Evolutionary conservation across 2,329 filamentous ascomycete genomes (phyloP).

Genomic region (Pyrenochaeta sp.): DNA sequence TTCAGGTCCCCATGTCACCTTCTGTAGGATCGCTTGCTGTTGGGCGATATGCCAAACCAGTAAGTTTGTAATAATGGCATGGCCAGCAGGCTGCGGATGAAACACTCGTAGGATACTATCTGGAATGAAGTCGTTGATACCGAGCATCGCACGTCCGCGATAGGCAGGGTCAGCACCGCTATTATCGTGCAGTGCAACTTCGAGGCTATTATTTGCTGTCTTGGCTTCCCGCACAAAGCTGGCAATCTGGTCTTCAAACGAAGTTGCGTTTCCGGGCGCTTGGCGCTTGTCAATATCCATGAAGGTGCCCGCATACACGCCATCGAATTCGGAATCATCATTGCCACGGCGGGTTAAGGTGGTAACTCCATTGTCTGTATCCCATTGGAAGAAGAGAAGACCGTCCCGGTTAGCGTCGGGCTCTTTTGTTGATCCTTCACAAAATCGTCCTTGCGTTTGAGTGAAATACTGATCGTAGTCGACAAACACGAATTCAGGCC

Average conservation of each 20-base stretch:
- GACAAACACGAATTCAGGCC: constrained; percentile 1
- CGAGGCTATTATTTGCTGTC: constrained; percentile 3
- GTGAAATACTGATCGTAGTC: neutral
- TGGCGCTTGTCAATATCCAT: neutral
- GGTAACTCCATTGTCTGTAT: constrained; percentile 1
- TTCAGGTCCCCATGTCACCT: too few relatives aligned
- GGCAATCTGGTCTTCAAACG: too few relatives aligned
- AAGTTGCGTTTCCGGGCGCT: too few relatives aligned
- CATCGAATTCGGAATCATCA: neutral
- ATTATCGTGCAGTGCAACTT: constrained; percentile 3
- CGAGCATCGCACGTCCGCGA: constrained; percentile 1
- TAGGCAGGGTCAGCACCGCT: constrained; percentile 1
- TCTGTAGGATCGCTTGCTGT: too few relatives aligned
- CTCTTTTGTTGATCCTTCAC: constrained; percentile 1
- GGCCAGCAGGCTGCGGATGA: neutral
- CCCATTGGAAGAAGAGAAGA: constrained; percentile 1
- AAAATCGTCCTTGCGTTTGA: neutral
- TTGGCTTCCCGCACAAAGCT: neutral
- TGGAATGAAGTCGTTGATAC: constrained; percentile 1
- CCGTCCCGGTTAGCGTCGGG: constrained; percentile 1
- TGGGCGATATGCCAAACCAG: neutral
- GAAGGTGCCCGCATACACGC: neutral
- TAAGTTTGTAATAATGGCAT: constrained; percentile 2
- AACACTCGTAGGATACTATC: constrained; percentile 1
- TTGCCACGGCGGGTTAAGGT: constrained; percentile 1